Evolutionary conservation across 2,329 filamentous ascomycete species (phyloP).

Genomic region (Aspergillus ibericus): DNA sequence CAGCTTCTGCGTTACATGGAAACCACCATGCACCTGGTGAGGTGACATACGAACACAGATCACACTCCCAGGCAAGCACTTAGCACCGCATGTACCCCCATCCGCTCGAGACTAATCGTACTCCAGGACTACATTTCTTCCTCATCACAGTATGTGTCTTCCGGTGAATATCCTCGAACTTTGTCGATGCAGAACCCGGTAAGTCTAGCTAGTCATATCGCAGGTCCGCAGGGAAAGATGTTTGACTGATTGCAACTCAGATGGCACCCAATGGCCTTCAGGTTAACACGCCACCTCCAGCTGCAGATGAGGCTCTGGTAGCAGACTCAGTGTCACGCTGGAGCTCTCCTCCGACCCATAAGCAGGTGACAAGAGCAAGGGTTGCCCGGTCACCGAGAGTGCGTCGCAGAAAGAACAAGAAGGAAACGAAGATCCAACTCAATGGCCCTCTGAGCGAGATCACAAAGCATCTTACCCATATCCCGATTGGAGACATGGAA

Average conservation of each 20-base stretch:
- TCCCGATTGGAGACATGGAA: conserved; percentile 75
- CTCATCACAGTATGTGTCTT: conserved; percentile 11
- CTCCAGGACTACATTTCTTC: conserved; percentile 13
- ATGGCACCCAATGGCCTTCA: conserved; percentile 20
- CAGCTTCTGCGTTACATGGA: conserved; percentile 2
- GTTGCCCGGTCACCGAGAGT: conserved; percentile 13
- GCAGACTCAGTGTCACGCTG: conserved; percentile 17
- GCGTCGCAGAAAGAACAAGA: conserved; percentile 14
- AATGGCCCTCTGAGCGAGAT: conserved; percentile 29
- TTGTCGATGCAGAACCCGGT: conserved; percentile 25
- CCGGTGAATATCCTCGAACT: conserved; percentile 18
- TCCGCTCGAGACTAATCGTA: neutral
- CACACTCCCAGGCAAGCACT: conserved; percentile 24
- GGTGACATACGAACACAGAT: conserved; percentile 8
- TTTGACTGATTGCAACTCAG: conserved; percentile 7
- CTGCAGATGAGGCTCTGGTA: conserved; percentile 21
- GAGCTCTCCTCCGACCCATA: conserved; percentile 20
- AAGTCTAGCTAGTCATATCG: conserved; percentile 9
- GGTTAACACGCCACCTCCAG: conserved; percentile 26
- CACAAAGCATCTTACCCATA: conserved; percentile 39
- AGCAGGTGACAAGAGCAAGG: conserved; percentile 11
- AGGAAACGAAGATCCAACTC: conserved; percentile 10
- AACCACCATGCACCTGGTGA: conserved; percentile 3
- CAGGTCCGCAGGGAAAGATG: neutral
- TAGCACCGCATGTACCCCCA: neutral